Percentiles rank a stretch among this genome's conserved stretches.
phyloP scores from a whole-genome alignment of 2,329 filamentous ascomycete species.

The Zasmidium cellare region DNA sequence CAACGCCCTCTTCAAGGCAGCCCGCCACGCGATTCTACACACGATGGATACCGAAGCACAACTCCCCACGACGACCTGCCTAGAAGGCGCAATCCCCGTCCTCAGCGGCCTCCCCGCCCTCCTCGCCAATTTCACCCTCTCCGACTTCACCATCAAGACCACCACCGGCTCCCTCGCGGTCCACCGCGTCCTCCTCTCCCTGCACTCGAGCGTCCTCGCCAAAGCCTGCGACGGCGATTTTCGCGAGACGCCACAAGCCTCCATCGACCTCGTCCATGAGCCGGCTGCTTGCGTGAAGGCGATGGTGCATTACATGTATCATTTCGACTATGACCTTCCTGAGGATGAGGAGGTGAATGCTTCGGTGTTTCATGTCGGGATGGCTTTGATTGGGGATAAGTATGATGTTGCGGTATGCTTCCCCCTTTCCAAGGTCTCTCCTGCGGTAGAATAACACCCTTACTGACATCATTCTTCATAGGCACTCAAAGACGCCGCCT shows the following conservation, averaged over 20 bases:
- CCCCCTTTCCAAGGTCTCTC: too few species aligned
- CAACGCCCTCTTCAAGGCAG: too few species aligned
- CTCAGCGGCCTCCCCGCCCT: not conserved
- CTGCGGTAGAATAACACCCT: too few species aligned
- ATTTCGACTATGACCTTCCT: not conserved
- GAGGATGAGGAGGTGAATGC: not conserved
- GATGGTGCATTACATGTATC: not conserved
- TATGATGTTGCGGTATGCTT: not conserved
- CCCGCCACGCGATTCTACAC: too few species aligned
- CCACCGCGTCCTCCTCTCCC: constrained; percentile 22
- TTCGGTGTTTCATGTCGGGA: not conserved
- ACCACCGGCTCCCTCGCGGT: constrained; percentile 13
- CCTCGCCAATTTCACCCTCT: not conserved
- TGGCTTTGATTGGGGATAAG: not conserved
- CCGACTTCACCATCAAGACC: constrained; percentile 17
- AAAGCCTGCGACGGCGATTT: constrained; percentile 12
- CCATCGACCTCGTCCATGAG: not conserved
- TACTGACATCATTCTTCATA: not conserved
- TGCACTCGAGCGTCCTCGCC: constrained; percentile 23
- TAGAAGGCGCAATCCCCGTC: not conserved
- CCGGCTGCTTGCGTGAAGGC: not conserved
- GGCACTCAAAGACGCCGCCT: not conserved
- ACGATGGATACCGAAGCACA: not conserved
- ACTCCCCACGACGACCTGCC: not conserved
- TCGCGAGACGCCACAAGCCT: not conserved